Conservation (phyloP, 257 asterid genomes). For the Salvia hispanica region DNA sequence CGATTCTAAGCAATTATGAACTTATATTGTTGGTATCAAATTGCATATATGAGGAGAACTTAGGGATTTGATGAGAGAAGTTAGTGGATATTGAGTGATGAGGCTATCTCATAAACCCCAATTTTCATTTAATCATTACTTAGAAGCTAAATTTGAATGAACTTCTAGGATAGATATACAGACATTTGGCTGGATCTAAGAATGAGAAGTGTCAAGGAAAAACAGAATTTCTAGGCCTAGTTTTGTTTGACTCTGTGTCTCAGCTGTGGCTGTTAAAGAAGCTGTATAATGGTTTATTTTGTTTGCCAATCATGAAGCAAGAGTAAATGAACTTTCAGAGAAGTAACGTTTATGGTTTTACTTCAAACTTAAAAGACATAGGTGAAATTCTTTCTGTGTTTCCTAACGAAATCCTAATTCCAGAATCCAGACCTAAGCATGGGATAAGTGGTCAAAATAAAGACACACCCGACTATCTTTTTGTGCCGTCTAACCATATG, state of each 20-base stretch:
- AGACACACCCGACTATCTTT: not conserved
- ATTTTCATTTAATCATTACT: not conserved
- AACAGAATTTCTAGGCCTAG: not conserved
- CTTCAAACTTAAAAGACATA: not conserved
- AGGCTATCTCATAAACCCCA: not conserved
- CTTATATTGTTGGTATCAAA: not conserved
- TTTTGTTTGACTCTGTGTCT: conserved; percentile 13
- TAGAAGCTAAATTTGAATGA: conserved; percentile 5
- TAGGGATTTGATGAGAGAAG: not conserved
- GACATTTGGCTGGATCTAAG: conserved; percentile 4
- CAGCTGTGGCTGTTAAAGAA: not conserved
- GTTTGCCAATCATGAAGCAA: not conserved
- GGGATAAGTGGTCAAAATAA: not conserved
- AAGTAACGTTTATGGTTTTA: not conserved
- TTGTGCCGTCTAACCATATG: not conserved
- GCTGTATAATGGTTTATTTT: not conserved
- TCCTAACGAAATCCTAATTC: conserved; percentile 2
- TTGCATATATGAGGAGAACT: conserved; percentile 5
- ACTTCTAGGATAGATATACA: conserved; percentile 9
- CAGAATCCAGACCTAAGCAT: not conserved
- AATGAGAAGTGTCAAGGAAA: not conserved
- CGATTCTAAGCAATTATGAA: not conserved
- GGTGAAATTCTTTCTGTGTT: not conserved
- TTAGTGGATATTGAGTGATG: not conserved
- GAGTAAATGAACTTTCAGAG: not conserved